A percentile compares a stretch with the other conserved stretches of the same genome.
Conservation (phyloP, 176 grass and related monocot species). For the Carex cristatella region DNA sequence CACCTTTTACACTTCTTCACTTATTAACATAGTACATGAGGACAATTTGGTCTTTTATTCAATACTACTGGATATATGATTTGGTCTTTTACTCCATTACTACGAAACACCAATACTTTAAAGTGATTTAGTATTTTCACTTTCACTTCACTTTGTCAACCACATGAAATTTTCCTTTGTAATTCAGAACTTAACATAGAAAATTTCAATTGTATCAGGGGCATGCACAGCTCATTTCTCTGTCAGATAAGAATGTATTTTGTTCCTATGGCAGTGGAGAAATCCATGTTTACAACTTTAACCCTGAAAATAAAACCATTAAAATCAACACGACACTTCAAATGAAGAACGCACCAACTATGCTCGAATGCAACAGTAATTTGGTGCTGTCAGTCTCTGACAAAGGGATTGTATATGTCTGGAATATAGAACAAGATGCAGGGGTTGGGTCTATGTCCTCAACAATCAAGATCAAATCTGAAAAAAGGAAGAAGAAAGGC, state of each 20-base stretch:
- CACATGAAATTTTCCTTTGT: background rate
- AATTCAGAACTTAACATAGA: background rate
- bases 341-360: constrained; percentile 36
- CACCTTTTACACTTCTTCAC: background rate
- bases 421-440: constrained; percentile 40
- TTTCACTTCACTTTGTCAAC: background rate
- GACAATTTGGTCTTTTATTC: background rate
- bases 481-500: constrained; percentile 24
- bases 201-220: constrained; percentile 26
- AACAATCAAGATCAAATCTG: constrained; percentile 31
- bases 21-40: background rate
- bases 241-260: constrained; percentile 32
- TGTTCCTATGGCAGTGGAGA: constrained; percentile 38
- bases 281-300: constrained; percentile 29
- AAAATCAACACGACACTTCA: constrained; percentile 12
- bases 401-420: constrained; percentile 45
- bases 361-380: constrained; percentile 30
- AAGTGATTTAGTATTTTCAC: background rate
- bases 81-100: background rate
- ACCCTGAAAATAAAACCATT: constrained; percentile 29
- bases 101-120: background rate
- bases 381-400: constrained; percentile 47
- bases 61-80: background rate
- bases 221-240: constrained; percentile 29
- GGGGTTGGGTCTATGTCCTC: constrained; percentile 8